Conservation (phyloP, 176 grass and related monocot genomes). For the Triticum dicoccoides region DNA sequence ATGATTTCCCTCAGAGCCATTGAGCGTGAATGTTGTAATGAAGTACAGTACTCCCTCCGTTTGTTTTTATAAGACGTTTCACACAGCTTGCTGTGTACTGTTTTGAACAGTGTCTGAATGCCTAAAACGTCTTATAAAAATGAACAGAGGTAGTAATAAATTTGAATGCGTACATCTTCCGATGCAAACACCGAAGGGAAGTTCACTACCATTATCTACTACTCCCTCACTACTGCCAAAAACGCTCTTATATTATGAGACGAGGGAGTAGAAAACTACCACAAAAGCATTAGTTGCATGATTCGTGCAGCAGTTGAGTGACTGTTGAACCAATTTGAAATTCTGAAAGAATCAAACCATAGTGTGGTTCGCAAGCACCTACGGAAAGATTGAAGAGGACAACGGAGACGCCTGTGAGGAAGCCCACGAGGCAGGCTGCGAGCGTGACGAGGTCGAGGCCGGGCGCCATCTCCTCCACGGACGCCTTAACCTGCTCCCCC, state of each 20-base stretch:
- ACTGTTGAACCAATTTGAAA: not conserved
- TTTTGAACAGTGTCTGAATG: too few species aligned
- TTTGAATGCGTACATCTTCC: too few species aligned
- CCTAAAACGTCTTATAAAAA: too few species aligned
- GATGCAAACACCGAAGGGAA: too few species aligned
- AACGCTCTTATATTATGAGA: too few species aligned
- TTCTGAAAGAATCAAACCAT: not conserved
- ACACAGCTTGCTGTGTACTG: too few species aligned
- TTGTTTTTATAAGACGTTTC: too few species aligned
- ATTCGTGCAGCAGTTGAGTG: not conserved
- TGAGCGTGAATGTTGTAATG: not conserved
- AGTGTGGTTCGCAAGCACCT: not conserved
- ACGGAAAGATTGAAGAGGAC: conserved; percentile 88
- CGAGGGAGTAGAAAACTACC: too few species aligned
- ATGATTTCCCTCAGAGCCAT: not conserved
- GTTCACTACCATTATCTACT: too few species aligned
- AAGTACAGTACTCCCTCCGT: not conserved
- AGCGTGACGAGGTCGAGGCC: conserved; percentile 73
- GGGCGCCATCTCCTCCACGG: conserved; percentile 35
- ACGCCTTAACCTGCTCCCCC: conserved; percentile 8
- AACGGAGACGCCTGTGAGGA: conserved; percentile 74
- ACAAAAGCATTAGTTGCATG: too few species aligned
- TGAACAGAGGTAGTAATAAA: too few species aligned
- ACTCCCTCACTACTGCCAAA: too few species aligned
- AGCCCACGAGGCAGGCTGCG: conserved; percentile 78